phyloP scores from a whole-genome alignment of 495 filamentous ascomycete species.

The Hypoxylon subgilvum region DNA sequence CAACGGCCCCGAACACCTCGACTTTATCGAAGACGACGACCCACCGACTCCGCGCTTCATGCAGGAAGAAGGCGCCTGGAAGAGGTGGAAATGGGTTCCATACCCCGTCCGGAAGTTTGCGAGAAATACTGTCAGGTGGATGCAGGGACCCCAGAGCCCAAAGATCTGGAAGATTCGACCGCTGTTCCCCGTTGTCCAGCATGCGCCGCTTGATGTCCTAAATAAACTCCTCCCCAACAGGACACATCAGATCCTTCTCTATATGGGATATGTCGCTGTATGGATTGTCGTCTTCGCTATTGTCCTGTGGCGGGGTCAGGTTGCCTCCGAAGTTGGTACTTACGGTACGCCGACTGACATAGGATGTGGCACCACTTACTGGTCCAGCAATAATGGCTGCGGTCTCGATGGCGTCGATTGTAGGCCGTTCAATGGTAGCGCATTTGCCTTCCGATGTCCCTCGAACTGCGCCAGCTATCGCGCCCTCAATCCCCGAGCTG shows the following conservation, averaged over 20 bases:
- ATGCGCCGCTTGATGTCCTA: constrained; percentile 68
- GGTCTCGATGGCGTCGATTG: constrained; percentile 81
- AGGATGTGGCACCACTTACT: constrained; percentile 68
- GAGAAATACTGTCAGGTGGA: constrained; percentile 63
- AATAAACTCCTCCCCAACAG: constrained; percentile 68
- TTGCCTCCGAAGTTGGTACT: constrained; percentile 68
- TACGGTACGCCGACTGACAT: constrained; percentile 71
- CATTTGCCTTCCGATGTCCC: constrained; percentile 78
- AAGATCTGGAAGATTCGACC: constrained; percentile 69
- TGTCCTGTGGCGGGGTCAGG: constrained; percentile 67
- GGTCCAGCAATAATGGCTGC: constrained; percentile 73
- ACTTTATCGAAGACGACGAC: constrained; percentile 35
- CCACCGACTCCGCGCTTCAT: constrained; percentile 48
- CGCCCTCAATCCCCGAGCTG: constrained; percentile 73
- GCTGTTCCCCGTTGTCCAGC: constrained; percentile 70
- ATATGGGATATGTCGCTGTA: constrained; percentile 65
- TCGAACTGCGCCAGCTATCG: constrained; percentile 71
- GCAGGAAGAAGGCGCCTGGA: constrained; percentile 44
- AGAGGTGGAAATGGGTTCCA: constrained; percentile 55
- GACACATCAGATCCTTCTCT: constrained; percentile 62
- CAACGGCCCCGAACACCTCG: constrained; percentile 22
- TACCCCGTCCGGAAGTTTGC: constrained; percentile 51
- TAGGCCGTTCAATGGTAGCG: constrained; percentile 75
- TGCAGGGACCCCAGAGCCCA: constrained; percentile 72
- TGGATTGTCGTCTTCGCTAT: constrained; percentile 78